Base-by-base conservation (phyloP, 2,329 filamentous ascomycete genomes). In the Clonostachys sp. region DNA sequence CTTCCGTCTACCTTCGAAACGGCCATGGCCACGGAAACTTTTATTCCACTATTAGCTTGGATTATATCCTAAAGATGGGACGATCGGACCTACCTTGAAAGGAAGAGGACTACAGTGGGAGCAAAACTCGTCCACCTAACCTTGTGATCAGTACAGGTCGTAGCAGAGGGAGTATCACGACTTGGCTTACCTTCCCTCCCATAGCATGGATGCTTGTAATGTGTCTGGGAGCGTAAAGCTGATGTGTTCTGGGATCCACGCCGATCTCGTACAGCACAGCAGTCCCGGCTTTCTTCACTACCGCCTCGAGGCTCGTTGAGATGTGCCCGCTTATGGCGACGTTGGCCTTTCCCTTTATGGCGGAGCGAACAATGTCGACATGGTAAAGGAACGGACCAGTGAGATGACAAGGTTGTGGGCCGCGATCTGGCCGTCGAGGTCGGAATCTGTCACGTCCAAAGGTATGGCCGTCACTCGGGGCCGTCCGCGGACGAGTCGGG, bases 251-350 rank as follows among this genome's bases (percentile, higher is more conserved):
- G 12, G 78, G 77, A 59, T 81, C 78, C 13, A 81, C 67, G 44
- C 83, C 83, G 56, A 86, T 84, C 69, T 89, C 84, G 65, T 88
- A 88, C 75, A 88, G 78, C 52, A 88, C 82, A 3, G 82, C 86
- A 61, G 88, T 87, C 42, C 84, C 84, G 8, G 85, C 85, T 49
- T 80, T 78, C 67, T 84, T 85, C 51, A 76, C 80, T 5, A 39
- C 34, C 48, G 73, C 70, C 50, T 87, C 81, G 38, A 88, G 72
- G 61, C 81, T 83, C 67, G n/a, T n/a, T n/a, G 81, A 86, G 48
- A 87, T 81, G 58, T 88, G 88, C n/a, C 78, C 83, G n/a, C 85
- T 87, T 24, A 85, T 88, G 52, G 88, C 84, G 24, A 88, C 83
- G 67, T 89, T 68, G 65, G 83, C 86, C 77, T 86, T 87, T 52